phyloP scores from a whole-genome alignment of 2,329 filamentous ascomycete genomes.

The Chaetomiaceae sp. region DNA sequence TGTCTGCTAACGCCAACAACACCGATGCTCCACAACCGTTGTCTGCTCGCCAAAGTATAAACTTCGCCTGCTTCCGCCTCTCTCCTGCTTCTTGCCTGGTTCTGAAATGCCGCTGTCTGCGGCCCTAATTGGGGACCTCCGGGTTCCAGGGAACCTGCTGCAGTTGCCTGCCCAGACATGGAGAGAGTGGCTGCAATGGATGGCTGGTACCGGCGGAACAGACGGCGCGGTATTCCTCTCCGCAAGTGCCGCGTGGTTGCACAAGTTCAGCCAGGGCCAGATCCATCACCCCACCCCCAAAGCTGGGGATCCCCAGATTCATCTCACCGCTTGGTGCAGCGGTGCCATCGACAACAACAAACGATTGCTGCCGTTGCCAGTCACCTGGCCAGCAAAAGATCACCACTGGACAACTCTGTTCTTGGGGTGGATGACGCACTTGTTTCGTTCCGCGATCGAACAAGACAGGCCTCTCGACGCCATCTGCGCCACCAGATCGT shows the following conservation, averaged over 20 bases:
- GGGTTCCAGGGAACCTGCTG: slow-evolving; percentile 9
- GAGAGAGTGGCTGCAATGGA: slow-evolving; percentile 10
- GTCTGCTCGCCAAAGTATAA: slow-evolving; percentile 2
- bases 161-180: slow-evolving; percentile 7
- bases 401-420: background rate
- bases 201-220: slow-evolving; percentile 18
- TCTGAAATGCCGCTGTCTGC: slow-evolving; percentile 10
- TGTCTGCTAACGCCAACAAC: too few species aligned
- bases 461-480: background rate
- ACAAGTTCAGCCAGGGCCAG: slow-evolving; percentile 10
- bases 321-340: slow-evolving; percentile 10
- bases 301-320: slow-evolving; percentile 1
- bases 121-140: slow-evolving; percentile 25
- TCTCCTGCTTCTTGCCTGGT: background rate
- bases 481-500: slow-evolving; percentile 24
- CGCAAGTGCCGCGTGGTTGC: slow-evolving; percentile 21
- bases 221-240: slow-evolving; percentile 19
- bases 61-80: background rate
- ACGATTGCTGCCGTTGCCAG: background rate
- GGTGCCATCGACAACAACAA: too few species aligned
- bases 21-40: background rate
- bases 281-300: slow-evolving; percentile 9
- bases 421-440: background rate
- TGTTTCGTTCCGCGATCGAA: background rate
- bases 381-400: background rate